A percentile compares a stretch with the other conserved stretches of the same genome.
These are phyloP conservation scores for Copromyces sp. DNA, from an alignment of 495 filamentous ascomycete species.

Conservation along the genomic window DNA sequence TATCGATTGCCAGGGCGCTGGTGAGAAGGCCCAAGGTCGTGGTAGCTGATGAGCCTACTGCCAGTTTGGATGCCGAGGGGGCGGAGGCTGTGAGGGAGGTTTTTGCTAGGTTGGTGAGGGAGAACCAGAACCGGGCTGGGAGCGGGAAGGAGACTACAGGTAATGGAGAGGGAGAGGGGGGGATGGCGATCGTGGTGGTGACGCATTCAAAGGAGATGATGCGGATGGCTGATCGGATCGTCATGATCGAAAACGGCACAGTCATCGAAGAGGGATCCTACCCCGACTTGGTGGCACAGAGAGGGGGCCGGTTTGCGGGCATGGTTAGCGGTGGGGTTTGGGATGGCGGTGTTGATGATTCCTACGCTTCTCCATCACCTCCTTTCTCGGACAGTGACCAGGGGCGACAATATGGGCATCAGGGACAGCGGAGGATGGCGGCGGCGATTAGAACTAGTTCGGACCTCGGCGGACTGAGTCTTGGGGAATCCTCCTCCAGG, in stretches of 20 bases:
- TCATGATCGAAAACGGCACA: conserved; percentile 57
- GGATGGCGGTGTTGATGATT: not conserved
- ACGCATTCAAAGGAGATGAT: conserved; percentile 82
- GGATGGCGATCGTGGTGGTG: conserved; percentile 56
- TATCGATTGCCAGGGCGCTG: too few relatives aligned
- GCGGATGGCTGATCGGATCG: conserved; percentile 56
- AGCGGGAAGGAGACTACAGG: not conserved
- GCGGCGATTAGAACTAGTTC: not conserved
- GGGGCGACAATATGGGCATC: too few relatives aligned
- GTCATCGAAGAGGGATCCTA: conserved; percentile 60
- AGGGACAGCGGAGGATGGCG: not conserved
- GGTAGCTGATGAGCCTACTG: conserved; percentile 85
- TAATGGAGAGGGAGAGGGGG: not conserved
- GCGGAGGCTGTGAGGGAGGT: conserved; percentile 57
- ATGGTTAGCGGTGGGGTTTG: conserved; percentile 17
- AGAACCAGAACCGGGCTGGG: not conserved
- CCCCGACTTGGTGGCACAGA: conserved; percentile 33
- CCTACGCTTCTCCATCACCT: too few relatives aligned
- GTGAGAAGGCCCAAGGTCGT: too few relatives aligned
- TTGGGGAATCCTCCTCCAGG: not conserved
- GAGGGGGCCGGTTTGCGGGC: conserved; percentile 23
- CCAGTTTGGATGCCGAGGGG: conserved; percentile 62
- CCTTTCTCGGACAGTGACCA: too few relatives aligned
- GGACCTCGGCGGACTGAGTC: not conserved
- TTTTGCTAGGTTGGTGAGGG: conserved; percentile 40